phyloP scores from a whole-genome alignment of 768 basidiomycete species.

The Tremella yokohamensis region DNA sequence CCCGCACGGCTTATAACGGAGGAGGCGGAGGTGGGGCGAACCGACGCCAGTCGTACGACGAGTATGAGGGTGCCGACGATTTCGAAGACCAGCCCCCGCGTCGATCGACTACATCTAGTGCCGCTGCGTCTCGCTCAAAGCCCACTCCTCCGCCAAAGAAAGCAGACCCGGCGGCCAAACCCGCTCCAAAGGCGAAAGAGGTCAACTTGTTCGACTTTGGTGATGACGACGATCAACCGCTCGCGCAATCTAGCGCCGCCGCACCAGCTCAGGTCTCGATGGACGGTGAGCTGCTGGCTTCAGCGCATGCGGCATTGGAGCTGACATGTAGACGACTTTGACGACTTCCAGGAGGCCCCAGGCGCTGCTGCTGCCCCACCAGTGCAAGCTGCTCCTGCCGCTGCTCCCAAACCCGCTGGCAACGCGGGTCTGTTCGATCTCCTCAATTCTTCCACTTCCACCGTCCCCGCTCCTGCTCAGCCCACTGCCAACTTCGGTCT shows the following conservation, averaged over 20 bases:
- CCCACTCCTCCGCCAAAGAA: slow-evolving; percentile 32
- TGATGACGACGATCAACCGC: slow-evolving; percentile 53
- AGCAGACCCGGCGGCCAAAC: slow-evolving; percentile 45
- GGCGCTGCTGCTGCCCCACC: slow-evolving; percentile 29
- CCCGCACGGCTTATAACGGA: too few species aligned
- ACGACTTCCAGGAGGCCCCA: slow-evolving; percentile 53
- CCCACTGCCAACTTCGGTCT: slow-evolving; percentile 10
- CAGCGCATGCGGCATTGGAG: neutral
- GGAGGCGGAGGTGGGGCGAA: neutral
- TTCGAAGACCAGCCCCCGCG: slow-evolving; percentile 62
- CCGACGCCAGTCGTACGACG: slow-evolving; percentile 61
- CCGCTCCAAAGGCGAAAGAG: slow-evolving; percentile 55
- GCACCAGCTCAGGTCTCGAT: neutral
- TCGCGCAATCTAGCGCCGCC: neutral
- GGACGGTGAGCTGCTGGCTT: neutral
- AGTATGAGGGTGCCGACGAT: slow-evolving; percentile 89
- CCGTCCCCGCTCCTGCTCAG: slow-evolving; percentile 17
- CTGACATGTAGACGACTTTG: slow-evolving; percentile 53
- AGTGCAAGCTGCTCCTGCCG: slow-evolving; percentile 11
- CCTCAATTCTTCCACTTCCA: slow-evolving; percentile 38
- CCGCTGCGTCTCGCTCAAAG: slow-evolving; percentile 17
- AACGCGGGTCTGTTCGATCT: slow-evolving; percentile 49
- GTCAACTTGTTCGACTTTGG: slow-evolving; percentile 77
- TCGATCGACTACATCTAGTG: slow-evolving; percentile 16
- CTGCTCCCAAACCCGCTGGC: slow-evolving; percentile 14